Evolutionary conservation across 345 rosid species (phyloP), one percentile per base, ranked within the genome.

Genomic region (Angophora floribunda): DNA sequence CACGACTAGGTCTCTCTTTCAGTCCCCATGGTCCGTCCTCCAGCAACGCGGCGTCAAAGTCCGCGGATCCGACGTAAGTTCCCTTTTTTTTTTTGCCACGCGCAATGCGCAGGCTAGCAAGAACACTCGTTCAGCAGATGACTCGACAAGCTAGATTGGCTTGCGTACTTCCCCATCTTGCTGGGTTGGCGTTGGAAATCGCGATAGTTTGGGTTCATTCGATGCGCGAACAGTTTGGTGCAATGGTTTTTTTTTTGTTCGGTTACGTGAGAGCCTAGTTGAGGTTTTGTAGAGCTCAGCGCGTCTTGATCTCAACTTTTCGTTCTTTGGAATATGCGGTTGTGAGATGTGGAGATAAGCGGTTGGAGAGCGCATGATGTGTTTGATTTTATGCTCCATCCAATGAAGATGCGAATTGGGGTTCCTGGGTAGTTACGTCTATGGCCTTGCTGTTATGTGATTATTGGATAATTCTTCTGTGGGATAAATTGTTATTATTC

Each of bases 31-130:
- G 97, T 94, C 91, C 63, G 87, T 89, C 49, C 32, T 86, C 87
- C 99, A 95, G 88, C 92, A 89, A 79, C 98, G 99, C 19, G 97
- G 97, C 51, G 94, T 93, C 87, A 96, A 92, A 89, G 95, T 95
- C 86, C 94, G 95, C 87, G 99, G 99, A n/a, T 94, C 94, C 89
- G 95, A 94, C 86, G 99, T 96, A 59, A 85, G 86, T 41, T 15
- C 70, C 85, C 52, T 13, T 49, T 21, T 24, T 49, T 21, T 24
- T 44, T 12, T 14, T 55, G 7, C 30, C 32, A 19, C 30, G 53
- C 16, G 44, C 44, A n/a, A 26, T 84, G 53, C 47, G 82, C 82
- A 36, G 24, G 82, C 26, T 17, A 17, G 82, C 82, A 6, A 17
- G 1, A 70, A 41, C 82, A 21, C 26, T 70, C 47, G 82, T 17